Evolutionary conservation across 768 basidiomycete genomes (phyloP).

Genomic region (Xerocomus spinulosus): DNA sequence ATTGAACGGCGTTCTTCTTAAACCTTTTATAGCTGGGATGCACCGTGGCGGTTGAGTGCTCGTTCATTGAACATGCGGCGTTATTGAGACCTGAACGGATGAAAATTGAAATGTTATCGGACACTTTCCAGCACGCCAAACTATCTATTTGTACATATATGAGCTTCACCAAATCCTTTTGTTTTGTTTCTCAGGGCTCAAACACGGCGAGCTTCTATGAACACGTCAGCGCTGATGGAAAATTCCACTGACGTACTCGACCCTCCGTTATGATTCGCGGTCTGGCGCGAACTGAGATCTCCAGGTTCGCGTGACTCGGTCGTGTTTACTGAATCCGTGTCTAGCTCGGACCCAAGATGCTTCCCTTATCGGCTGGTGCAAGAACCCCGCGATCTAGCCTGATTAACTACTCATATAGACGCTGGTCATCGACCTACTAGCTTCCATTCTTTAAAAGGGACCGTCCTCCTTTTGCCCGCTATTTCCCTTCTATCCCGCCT

Average conservation of each 20-base stretch:
- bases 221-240: constrained; percentile 33
- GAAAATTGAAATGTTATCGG: constrained; percentile 6
- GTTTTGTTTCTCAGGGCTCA: constrained; percentile 24
- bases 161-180: constrained; percentile 22
- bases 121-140: constrained; percentile 7
- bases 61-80: constrained; percentile 7
- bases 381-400: constrained; percentile 54
- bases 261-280: constrained; percentile 25
- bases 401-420: constrained; percentile 46
- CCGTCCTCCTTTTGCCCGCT: constrained; percentile 19
- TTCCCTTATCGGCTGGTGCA: constrained; percentile 37
- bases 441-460: constrained; percentile 37
- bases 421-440: constrained; percentile 22
- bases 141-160: constrained; percentile 36
- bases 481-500: constrained; percentile 32
- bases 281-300: constrained; percentile 20
- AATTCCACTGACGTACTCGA: constrained; percentile 31
- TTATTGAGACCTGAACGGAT: constrained; percentile 11
- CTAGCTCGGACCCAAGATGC: constrained; percentile 17
- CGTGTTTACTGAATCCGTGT: constrained; percentile 19
- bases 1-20: constrained; percentile 10
- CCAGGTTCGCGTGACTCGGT: constrained; percentile 26
- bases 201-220: constrained; percentile 21
- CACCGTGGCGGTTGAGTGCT: constrained; percentile 29
- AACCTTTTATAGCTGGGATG: constrained; percentile 36